These are phyloP conservation scores for Lycium barbarum DNA, from an alignment of 257 asterid species.

Conservation along the genomic window DNA sequence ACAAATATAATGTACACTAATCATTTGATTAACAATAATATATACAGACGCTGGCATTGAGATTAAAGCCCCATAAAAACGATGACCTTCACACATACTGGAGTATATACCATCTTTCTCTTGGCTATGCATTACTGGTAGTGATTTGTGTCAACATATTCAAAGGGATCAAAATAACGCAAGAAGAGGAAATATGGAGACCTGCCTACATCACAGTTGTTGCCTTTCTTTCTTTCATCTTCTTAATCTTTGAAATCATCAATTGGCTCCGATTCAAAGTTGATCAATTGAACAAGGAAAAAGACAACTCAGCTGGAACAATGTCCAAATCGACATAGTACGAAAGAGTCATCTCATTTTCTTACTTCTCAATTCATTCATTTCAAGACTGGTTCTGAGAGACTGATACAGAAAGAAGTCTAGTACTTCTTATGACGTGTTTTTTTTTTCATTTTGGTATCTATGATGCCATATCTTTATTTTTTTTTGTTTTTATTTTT, in stretches of 20 bases:
- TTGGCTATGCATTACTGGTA: constrained; percentile 19
- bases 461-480: neutral
- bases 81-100: constrained; percentile 17
- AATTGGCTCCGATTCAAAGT: constrained; percentile 13
- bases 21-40: neutral
- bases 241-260: constrained; percentile 10
- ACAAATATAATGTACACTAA: neutral
- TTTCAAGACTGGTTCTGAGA: no score
- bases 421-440: no score
- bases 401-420: no score
- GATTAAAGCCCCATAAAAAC: constrained; percentile 6
- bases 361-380: no score
- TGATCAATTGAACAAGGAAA: neutral
- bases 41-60: constrained; percentile 23
- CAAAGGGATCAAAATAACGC: constrained; percentile 24
- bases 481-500: no score
- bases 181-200: constrained; percentile 8
- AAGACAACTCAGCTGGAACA: neutral
- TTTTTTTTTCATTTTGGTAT: no score
- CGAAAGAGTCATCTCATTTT: no score
- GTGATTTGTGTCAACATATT: constrained; percentile 27
- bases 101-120: constrained; percentile 13
- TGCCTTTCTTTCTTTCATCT: neutral
- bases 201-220: constrained; percentile 5
- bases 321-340: no score